Conservation (phyloP, 208 protist species). For the Angomonas ambiguus region DNA sequence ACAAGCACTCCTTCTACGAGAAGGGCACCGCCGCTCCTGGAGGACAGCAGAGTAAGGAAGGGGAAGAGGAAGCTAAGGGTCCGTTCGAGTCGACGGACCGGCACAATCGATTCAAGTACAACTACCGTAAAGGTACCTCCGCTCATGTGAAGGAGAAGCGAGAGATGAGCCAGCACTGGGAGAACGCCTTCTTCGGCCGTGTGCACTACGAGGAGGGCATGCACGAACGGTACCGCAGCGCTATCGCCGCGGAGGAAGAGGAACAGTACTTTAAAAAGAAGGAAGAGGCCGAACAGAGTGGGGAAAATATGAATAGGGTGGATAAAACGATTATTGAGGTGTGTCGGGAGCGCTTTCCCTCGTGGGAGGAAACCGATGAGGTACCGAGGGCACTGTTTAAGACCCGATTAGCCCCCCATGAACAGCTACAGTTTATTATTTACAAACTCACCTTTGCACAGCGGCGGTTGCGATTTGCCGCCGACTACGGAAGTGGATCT, state of each 20-base stretch:
- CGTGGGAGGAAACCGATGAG: conserved; percentile 69
- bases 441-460: conserved; percentile 72
- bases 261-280: conserved; percentile 16
- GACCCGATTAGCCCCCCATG: conserved; percentile 29
- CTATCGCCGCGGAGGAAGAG: conserved; percentile 46
- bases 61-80: not conserved
- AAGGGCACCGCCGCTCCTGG: conserved; percentile 25
- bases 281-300: not conserved
- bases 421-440: conserved; percentile 69
- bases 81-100: not conserved
- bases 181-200: conserved; percentile 83
- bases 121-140: conserved; percentile 24
- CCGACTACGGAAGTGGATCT: conserved; percentile 70
- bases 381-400: conserved; percentile 51
- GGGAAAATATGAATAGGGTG: conserved; percentile 18
- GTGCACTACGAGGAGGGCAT: conserved; percentile 81
- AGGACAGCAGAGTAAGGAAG: not conserved
- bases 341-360: not conserved
- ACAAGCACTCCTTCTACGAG: conserved; percentile 46
- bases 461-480: conserved; percentile 66
- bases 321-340: conserved; percentile 16
- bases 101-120: conserved; percentile 16
- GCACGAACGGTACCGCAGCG: conserved; percentile 60
- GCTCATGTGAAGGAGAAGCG: conserved; percentile 56
- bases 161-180: conserved; percentile 56